These are phyloP conservation scores for Castanospermum australe DNA, from an alignment of 306 rosid genomes.

Conservation along the genomic window DNA sequence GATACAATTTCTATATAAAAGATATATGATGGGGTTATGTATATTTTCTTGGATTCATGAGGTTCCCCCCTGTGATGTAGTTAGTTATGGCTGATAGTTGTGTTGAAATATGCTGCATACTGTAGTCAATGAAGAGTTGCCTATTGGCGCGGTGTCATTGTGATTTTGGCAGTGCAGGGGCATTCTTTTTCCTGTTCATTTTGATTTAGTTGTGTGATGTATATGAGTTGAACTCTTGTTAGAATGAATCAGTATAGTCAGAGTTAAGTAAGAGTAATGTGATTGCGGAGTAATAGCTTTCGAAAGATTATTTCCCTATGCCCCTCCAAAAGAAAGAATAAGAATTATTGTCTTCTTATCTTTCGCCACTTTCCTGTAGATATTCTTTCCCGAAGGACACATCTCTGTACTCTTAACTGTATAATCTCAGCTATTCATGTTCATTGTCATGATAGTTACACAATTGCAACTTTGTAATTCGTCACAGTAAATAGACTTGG, in stretches of 20 bases:
- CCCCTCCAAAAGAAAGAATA: conserved; percentile 16
- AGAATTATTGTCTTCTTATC: conserved; percentile 18
- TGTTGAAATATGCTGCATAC: conserved; percentile 67
- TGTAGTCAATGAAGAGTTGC: conserved; percentile 49
- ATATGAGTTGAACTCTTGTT: conserved; percentile 56
- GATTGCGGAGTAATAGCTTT: conserved; percentile 48
- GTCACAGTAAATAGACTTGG: not conserved
- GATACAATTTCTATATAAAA: conserved; percentile 44
- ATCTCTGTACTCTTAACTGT: conserved; percentile 13
- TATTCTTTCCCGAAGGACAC: not conserved
- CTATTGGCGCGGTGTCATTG: conserved; percentile 59
- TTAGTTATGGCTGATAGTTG: conserved; percentile 60
- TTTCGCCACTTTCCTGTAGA: not conserved
- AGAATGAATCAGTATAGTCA: conserved; percentile 49
- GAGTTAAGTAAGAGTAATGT: conserved; percentile 61
- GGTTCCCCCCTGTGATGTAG: conserved; percentile 59
- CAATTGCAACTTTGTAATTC: conserved; percentile 4
- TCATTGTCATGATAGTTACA: conserved; percentile 19
- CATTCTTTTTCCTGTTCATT: conserved; percentile 46
- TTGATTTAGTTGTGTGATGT: conserved; percentile 44
- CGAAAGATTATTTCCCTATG: conserved; percentile 13
- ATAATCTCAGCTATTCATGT: conserved; percentile 9
- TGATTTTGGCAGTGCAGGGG: conserved; percentile 75
- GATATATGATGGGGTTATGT: conserved; percentile 60
- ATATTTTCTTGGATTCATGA: conserved; percentile 60